These are phyloP conservation scores for Yarrowia sp. DNA, from an alignment of 805 yeast genomes.

Conservation along the genomic window DNA sequence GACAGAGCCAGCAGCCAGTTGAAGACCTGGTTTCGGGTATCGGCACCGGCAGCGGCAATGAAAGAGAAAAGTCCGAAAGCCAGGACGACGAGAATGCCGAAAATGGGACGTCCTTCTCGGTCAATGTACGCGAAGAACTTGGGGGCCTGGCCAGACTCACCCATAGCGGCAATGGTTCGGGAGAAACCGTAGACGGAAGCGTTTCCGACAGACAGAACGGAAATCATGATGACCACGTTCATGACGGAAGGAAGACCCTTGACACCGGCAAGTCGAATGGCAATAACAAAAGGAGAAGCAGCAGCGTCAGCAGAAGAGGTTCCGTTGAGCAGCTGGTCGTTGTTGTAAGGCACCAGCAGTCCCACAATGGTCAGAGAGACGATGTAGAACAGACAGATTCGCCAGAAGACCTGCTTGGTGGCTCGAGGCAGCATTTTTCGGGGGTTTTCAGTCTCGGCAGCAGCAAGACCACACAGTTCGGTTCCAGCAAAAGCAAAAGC, in stretches of 20 bases:
- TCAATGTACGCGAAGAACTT: neutral
- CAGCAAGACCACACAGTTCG: conserved; percentile 41
- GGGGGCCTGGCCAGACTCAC: neutral
- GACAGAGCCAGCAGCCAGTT: neutral
- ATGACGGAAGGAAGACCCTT: conserved; percentile 2
- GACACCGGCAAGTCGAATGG: neutral
- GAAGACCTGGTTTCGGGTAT: neutral
- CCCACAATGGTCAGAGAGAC: conserved; percentile 51
- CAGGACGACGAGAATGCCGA: neutral
- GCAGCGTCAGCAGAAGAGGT: conserved; percentile 54
- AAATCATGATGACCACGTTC: neutral
- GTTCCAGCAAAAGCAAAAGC: conserved; percentile 66
- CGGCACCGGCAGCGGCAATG: neutral
- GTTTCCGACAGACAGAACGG: neutral
- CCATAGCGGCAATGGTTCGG: neutral
- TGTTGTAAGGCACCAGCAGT: conserved; percentile 60
- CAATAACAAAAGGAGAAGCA: conserved; percentile 69
- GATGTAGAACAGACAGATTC: conserved; percentile 47
- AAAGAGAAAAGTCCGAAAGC: neutral
- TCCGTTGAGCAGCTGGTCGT: conserved; percentile 45
- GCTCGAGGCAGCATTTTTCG: conserved; percentile 5
- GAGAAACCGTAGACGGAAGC: neutral
- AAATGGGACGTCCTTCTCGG: neutral
- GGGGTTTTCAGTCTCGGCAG: conserved; percentile 2
- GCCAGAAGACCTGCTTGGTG: conserved; percentile 20